Conservation (phyloP, 1,284 basidiomycete species). For the Meripilus lineatus region DNA sequence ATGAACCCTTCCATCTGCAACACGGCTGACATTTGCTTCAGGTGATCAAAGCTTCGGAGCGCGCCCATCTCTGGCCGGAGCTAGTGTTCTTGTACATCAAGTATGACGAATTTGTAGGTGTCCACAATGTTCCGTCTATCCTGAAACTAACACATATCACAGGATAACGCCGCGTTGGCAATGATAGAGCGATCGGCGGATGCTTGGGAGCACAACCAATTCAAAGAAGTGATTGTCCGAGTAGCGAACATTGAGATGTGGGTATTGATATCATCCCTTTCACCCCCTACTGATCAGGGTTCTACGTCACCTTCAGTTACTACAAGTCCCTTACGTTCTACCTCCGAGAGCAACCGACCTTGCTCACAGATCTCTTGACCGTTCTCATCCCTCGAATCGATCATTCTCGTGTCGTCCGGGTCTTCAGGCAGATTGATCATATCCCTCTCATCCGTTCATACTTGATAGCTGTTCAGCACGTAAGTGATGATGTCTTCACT, state of each 20-base stretch:
- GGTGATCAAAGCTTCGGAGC: conserved; percentile 93
- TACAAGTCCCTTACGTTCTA: conserved; percentile 90
- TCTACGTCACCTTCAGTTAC: conserved; percentile 45
- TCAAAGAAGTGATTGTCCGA: conserved; percentile 94
- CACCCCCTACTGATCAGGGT: background rate
- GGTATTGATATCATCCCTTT: conserved; percentile 19
- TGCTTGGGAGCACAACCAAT: conserved; percentile 99
- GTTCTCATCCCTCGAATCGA: conserved; percentile 93
- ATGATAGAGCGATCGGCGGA: conserved; percentile 98
- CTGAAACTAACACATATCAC: conserved; percentile 10
- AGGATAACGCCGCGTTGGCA: conserved; percentile 94
- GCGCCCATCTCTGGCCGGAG: conserved; percentile 99
- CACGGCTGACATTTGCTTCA: conserved; percentile 25
- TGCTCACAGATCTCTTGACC: conserved; percentile 91
- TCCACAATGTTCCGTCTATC: background rate
- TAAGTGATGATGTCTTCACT: conserved; percentile 33
- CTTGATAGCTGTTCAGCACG: conserved; percentile 94
- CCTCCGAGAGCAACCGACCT: conserved; percentile 88
- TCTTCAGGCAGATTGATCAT: conserved; percentile 94
- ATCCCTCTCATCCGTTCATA: conserved; percentile 95
- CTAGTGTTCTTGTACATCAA: conserved; percentile 98
- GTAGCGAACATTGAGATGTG: conserved; percentile 98
- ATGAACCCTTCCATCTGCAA: conserved; percentile 9
- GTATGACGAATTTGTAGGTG: conserved; percentile 87
- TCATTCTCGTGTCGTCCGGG: conserved; percentile 91